A percentile compares a stretch with the other conserved stretches of the same genome.
Evolutionary conservation across 2,329 filamentous ascomycete species (phyloP).

Genomic region (Verticillium nonalfalfae): DNA sequence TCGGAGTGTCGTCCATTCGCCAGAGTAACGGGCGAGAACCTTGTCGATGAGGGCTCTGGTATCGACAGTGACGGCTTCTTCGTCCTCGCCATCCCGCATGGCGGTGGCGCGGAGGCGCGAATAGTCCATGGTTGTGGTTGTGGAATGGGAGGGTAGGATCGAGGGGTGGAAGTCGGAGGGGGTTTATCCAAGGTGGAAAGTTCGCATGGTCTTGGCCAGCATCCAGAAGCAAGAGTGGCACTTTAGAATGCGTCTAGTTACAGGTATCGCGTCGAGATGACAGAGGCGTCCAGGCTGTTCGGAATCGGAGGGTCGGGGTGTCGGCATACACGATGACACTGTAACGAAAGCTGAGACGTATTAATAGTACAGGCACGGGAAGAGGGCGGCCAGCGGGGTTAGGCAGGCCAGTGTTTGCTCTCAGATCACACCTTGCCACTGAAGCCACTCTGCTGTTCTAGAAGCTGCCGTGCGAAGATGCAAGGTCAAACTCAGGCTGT

Average conservation of each 20-base stretch:
- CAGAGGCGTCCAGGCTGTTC: neutral
- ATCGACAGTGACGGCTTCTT: slow-evolving; percentile 97
- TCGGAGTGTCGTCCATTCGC: slow-evolving; percentile 85
- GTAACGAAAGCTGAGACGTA: neutral
- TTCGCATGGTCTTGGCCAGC: neutral
- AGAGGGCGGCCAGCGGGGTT: neutral
- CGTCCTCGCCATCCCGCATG: slow-evolving; percentile 77
- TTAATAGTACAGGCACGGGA: neutral
- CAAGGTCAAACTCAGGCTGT: neutral
- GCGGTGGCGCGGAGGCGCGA: slow-evolving; percentile 78
- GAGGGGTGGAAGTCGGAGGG: neutral
- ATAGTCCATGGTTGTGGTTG: slow-evolving; percentile 54
- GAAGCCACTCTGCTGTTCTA: neutral
- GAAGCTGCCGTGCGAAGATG: neutral
- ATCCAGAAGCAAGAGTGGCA: neutral
- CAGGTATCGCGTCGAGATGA: neutral
- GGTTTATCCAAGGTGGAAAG: neutral
- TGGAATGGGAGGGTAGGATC: neutral
- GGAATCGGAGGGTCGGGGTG: neutral
- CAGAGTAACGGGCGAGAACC: slow-evolving; percentile 90
- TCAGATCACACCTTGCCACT: neutral
- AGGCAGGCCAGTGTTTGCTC: neutral
- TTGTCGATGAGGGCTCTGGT: slow-evolving; percentile 97
- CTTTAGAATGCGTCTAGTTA: neutral
- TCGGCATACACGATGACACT: neutral